phyloP scores from a whole-genome alignment of 2,329 filamentous ascomycete species.

The Pestalotiopsis sp. region DNA sequence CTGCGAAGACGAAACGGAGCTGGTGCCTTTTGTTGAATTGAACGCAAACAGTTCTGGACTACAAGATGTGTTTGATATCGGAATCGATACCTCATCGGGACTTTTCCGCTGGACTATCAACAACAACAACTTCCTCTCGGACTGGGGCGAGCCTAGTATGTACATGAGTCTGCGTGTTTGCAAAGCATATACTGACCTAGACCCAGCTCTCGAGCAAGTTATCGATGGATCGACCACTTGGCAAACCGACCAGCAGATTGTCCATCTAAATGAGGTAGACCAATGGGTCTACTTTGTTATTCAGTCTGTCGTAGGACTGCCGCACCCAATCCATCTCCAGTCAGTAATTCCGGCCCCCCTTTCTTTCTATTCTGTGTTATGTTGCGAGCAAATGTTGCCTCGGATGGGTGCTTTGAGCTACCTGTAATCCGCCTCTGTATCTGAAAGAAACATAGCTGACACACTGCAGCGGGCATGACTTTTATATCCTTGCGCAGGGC shows the following conservation, averaged over 20 bases:
- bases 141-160: constrained; percentile 48
- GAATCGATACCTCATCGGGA: constrained; percentile 27
- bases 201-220: constrained; percentile 33
- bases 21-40: constrained; percentile 37
- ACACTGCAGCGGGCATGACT: constrained; percentile 38
- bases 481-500: constrained; percentile 37
- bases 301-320: constrained; percentile 26
- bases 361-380: too few relatives aligned
- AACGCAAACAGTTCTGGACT: constrained; percentile 28
- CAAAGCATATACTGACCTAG: background rate
- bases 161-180: background rate
- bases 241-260: constrained; percentile 29
- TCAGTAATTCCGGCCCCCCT: too few relatives aligned
- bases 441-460: too few relatives aligned
- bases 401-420: too few relatives aligned
- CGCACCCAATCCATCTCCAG: constrained; percentile 45
- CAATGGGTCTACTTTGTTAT: constrained; percentile 39
- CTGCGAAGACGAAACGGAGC: constrained; percentile 36
- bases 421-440: too few relatives aligned
- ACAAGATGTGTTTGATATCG: constrained; percentile 29
- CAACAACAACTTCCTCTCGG: constrained; percentile 41
- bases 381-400: too few relatives aligned
- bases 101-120: constrained; percentile 53
- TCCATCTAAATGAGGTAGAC: constrained; percentile 28
- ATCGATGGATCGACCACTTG: constrained; percentile 25